Evolutionary conservation across 768 basidiomycete genomes (phyloP).

Genomic region (Pleurotus cornucopiae): DNA sequence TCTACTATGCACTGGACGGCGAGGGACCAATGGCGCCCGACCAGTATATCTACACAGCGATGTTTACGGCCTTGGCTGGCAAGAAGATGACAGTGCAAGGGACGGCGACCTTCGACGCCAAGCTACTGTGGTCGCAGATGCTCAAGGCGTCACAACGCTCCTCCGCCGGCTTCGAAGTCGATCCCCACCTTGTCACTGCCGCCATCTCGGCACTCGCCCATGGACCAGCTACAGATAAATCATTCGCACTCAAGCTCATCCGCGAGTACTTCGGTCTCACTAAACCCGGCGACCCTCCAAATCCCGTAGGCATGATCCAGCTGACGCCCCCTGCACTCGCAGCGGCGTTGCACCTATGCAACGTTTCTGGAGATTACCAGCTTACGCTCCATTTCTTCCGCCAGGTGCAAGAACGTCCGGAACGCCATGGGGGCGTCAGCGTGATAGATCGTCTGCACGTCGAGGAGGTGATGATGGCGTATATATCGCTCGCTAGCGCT

Average conservation of each 20-base stretch:
- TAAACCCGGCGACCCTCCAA: constrained; percentile 35
- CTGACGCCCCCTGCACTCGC: constrained; percentile 47
- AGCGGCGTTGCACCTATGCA: constrained; percentile 54
- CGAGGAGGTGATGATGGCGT: constrained; percentile 58
- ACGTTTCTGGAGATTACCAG: constrained; percentile 38
- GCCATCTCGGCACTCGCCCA: constrained; percentile 52
- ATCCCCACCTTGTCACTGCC: constrained; percentile 47
- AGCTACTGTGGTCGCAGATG: constrained; percentile 67
- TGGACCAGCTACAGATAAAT: constrained; percentile 55
- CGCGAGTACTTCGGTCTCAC: constrained; percentile 61
- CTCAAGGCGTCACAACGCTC: constrained; percentile 44
- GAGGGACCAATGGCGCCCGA: constrained; percentile 61
- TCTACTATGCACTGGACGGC: constrained; percentile 65
- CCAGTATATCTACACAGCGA: constrained; percentile 56
- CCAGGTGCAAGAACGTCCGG: constrained; percentile 49
- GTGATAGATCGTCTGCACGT: constrained; percentile 53
- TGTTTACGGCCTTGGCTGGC: constrained; percentile 50
- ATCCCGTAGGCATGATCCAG: constrained; percentile 30
- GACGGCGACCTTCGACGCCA: constrained; percentile 58
- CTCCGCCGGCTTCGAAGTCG: constrained; percentile 39
- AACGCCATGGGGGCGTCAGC: constrained; percentile 27
- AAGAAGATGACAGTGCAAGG: constrained; percentile 18
- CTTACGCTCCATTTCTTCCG: constrained; percentile 54
- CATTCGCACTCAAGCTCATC: constrained; percentile 63
- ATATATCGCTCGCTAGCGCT: constrained; percentile 35